A percentile compares a stretch with the other conserved stretches of the same genome.
phyloP scores from a whole-genome alignment of 805 yeast species.

The Metschnikowia picachoensis region DNA sequence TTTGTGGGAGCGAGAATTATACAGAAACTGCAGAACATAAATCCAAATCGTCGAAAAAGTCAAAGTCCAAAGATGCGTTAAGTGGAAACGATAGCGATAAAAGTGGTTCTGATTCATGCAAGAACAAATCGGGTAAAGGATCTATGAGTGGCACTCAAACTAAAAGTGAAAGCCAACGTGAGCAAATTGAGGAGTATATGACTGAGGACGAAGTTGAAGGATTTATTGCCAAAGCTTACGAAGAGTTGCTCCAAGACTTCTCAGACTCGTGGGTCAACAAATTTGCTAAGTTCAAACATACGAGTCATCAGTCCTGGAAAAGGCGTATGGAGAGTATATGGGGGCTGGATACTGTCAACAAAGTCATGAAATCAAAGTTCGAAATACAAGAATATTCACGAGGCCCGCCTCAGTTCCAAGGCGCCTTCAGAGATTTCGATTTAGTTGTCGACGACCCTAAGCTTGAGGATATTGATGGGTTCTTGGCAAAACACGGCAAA shows the following conservation, averaged over 20 bases:
- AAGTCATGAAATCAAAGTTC: constrained; percentile 29
- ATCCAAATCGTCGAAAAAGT: background rate
- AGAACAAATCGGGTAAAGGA: too few species aligned
- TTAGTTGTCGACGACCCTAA: constrained; percentile 25
- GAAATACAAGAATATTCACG: constrained; percentile 32
- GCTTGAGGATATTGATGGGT: constrained; percentile 34
- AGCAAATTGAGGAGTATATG: background rate
- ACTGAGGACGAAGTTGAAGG: constrained; percentile 26
- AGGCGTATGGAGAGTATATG: constrained; percentile 25
- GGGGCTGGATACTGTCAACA: constrained; percentile 33
- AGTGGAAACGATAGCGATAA: background rate
- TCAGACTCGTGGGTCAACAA: constrained; percentile 34
- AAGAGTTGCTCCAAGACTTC: constrained; percentile 24
- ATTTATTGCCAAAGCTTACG: constrained; percentile 25
- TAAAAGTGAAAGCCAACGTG: too few species aligned
- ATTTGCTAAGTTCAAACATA: constrained; percentile 24
- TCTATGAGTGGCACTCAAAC: too few species aligned
- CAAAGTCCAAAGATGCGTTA: background rate
- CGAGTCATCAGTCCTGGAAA: constrained; percentile 25
- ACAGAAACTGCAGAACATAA: background rate
- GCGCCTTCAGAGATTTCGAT: constrained; percentile 29
- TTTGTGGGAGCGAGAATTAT: constrained; percentile 1
- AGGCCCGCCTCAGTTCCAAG: constrained; percentile 33
- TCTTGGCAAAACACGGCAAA: constrained; percentile 35
- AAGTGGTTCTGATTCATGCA: background rate